These are phyloP conservation scores for Tephrocybe sp. DNA, from an alignment of 768 basidiomycete genomes.

Conservation along the genomic window DNA sequence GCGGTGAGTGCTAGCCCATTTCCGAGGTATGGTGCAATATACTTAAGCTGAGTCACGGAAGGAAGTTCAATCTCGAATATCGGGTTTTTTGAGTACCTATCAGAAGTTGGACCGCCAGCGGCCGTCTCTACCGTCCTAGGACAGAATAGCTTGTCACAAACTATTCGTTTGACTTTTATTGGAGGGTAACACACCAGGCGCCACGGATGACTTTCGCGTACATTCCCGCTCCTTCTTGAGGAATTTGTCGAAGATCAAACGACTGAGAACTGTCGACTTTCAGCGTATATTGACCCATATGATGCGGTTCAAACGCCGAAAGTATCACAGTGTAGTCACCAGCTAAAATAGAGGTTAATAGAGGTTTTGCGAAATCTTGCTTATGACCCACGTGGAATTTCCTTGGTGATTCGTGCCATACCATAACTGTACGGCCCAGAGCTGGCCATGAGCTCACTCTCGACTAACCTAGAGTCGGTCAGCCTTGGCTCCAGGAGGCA, in stretches of 20 bases:
- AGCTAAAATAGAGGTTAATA: slow-evolving; percentile 37
- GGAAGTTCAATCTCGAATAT: slow-evolving; percentile 61
- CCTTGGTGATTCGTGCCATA: slow-evolving; percentile 52
- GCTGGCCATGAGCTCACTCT: slow-evolving; percentile 69
- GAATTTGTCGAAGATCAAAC: slow-evolving; percentile 65
- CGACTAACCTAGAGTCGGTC: slow-evolving; percentile 41
- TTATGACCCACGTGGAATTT: slow-evolving; percentile 50
- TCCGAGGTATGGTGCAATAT: slow-evolving; percentile 17
- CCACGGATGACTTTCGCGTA: slow-evolving; percentile 69
- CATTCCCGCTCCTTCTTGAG: slow-evolving; percentile 92
- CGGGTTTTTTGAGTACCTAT: slow-evolving; percentile 69
- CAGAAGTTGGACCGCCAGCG: slow-evolving; percentile 67
- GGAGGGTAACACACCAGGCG: slow-evolving; percentile 53
- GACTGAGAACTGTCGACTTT: slow-evolving; percentile 60
- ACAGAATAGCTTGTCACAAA: not conserved
- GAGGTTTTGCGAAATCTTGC: not conserved
- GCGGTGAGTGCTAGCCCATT: not conserved
- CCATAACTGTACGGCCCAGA: slow-evolving; percentile 87
- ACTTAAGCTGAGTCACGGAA: slow-evolving; percentile 59
- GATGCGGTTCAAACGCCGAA: slow-evolving; percentile 79
- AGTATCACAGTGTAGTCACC: slow-evolving; percentile 85
- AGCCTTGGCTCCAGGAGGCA: not conserved
- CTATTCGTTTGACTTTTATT: not conserved
- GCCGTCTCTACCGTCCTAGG: slow-evolving; percentile 58
- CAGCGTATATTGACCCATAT: slow-evolving; percentile 66